Evolutionary conservation across 352 stramenopile species (phyloP).

Genomic region (Globisporangium iwayamae): DNA sequence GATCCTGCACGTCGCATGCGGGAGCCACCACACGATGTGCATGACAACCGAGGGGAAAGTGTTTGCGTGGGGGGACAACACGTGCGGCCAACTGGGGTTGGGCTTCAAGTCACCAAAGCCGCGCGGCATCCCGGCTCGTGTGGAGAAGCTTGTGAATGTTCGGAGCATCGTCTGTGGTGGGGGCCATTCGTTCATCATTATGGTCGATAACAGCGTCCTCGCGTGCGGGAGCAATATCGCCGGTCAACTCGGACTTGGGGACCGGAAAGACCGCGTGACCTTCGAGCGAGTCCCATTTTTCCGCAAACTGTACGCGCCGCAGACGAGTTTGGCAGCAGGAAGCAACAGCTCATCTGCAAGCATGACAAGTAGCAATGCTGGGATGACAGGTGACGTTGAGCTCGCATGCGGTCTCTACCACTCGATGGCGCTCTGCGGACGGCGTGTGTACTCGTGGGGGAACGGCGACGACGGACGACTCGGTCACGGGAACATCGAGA

Average conservation of each 20-base stretch:
- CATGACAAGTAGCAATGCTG: neutral
- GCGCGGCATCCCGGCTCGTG: conserved; percentile 31
- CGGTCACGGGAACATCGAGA: conserved; percentile 46
- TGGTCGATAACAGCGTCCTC: conserved; percentile 48
- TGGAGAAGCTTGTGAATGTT: conserved; percentile 51
- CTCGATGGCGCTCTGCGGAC: conserved; percentile 39
- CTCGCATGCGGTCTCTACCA: conserved; percentile 58
- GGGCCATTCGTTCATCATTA: conserved; percentile 59
- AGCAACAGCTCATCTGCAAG: neutral
- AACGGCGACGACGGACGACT: conserved; percentile 66
- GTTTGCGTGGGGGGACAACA: conserved; percentile 69
- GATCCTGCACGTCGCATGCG: conserved; percentile 55
- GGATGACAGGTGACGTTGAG: conserved; percentile 26
- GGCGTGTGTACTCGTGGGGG: conserved; percentile 55
- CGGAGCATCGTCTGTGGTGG: conserved; percentile 44
- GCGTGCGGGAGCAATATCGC: conserved; percentile 59
- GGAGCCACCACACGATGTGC: conserved; percentile 60
- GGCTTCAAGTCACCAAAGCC: conserved; percentile 28
- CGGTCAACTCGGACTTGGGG: conserved; percentile 54
- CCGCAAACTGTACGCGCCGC: conserved; percentile 21
- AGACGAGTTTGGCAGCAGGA: neutral
- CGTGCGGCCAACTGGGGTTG: conserved; percentile 52
- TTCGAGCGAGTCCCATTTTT: conserved; percentile 62
- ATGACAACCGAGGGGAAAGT: conserved; percentile 50
- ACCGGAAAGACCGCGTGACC: conserved; percentile 34